Percentiles rank a stretch among this genome's conserved stretches.
Conservation (phyloP, 306 rosid species). For the Cicer bijugum region DNA sequence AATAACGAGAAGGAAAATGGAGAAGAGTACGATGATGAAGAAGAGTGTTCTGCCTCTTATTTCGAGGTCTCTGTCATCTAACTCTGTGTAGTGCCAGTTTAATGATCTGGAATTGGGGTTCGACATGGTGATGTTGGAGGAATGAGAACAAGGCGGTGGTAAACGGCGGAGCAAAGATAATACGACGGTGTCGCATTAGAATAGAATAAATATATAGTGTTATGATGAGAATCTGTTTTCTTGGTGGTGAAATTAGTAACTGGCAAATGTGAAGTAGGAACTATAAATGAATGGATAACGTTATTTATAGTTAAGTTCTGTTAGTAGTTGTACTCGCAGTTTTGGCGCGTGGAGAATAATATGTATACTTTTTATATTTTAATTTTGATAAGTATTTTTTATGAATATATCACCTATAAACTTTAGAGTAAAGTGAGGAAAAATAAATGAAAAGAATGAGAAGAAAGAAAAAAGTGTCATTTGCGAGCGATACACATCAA, state of each 20-base stretch:
- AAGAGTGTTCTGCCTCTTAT: constrained; percentile 73
- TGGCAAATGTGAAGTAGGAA: constrained; percentile 17
- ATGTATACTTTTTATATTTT: not conserved
- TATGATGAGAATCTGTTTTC: not conserved
- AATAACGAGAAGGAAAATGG: constrained; percentile 56
- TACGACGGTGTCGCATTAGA: constrained; percentile 43
- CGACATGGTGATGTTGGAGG: constrained; percentile 33
- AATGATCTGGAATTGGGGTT: constrained; percentile 48
- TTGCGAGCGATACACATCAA: constrained; percentile 16
- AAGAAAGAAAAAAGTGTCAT: not conserved
- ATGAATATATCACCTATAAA: not conserved
- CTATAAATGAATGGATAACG: not conserved
- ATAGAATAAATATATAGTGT: not conserved
- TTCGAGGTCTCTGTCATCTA: constrained; percentile 63
- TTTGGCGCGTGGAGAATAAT: constrained; percentile 36
- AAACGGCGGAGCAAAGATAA: constrained; percentile 1
- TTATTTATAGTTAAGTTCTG: constrained; percentile 45
- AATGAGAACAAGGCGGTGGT: not conserved
- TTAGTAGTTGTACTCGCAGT: not conserved
- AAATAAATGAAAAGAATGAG: too few relatives aligned
- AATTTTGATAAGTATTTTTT: too few relatives aligned
- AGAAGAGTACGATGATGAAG: constrained; percentile 63
- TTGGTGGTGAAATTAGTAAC: not conserved
- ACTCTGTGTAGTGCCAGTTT: constrained; percentile 67
- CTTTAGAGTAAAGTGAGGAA: not conserved